phyloP scores from a whole-genome alignment of 495 filamentous ascomycete genomes.

The Daldinia loculata region DNA sequence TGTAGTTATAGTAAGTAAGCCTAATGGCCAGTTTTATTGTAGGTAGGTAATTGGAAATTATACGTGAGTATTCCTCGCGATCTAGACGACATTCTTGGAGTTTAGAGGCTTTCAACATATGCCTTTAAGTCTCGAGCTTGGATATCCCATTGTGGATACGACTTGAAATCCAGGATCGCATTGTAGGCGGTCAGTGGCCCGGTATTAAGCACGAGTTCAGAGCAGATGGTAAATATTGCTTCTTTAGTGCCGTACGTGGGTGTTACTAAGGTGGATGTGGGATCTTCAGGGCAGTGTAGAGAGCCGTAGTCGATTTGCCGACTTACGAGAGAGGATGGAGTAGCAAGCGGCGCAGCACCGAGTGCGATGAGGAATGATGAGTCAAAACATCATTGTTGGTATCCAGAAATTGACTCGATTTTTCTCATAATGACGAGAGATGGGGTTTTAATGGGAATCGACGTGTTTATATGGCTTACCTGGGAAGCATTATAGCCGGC shows the following conservation, averaged over 20 bases:
- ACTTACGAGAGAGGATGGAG: not conserved
- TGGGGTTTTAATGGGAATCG: not conserved
- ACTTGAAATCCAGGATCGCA: slow-evolving; percentile 40
- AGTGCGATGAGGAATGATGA: not conserved
- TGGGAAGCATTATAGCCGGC: not conserved
- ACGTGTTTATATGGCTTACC: not conserved
- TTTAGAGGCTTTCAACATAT: slow-evolving; percentile 29
- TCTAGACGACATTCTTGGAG: not conserved
- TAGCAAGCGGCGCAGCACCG: not conserved
- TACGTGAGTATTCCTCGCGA: not conserved
- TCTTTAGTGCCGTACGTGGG: slow-evolving; percentile 43
- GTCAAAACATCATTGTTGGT: not conserved
- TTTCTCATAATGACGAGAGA: not conserved
- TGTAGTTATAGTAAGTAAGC: too few species aligned
- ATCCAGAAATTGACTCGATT: not conserved
- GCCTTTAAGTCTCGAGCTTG: slow-evolving; percentile 40
- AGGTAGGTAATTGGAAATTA: not conserved
- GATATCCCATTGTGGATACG: slow-evolving; percentile 29
- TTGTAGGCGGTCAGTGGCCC: slow-evolving; percentile 17
- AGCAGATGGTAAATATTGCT: slow-evolving; percentile 45
- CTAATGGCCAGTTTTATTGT: not conserved
- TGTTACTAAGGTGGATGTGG: slow-evolving; percentile 23
- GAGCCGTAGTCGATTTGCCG: slow-evolving; percentile 23
- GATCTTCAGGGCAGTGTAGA: slow-evolving; percentile 20
- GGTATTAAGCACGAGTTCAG: slow-evolving; percentile 34